Percentiles rank a stretch among this genome's conserved stretches.
phyloP scores from a whole-genome alignment of 2,329 filamentous ascomycete genomes.

The Lachnum nothofagi region DNA sequence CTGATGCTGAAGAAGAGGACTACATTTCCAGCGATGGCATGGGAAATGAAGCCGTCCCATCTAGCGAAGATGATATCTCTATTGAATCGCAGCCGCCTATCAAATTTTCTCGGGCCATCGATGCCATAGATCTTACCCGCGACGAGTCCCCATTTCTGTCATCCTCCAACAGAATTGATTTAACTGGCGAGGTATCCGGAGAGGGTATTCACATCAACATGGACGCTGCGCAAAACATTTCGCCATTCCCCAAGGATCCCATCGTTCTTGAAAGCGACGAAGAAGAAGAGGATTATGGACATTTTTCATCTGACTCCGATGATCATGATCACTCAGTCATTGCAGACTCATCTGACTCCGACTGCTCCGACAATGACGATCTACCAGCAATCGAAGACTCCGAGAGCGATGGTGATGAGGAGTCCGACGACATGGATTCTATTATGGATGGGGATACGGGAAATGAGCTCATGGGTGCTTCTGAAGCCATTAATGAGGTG shows the following conservation, averaged over 20 bases:
- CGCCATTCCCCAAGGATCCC: constrained; percentile 11
- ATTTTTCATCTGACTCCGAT: constrained; percentile 15
- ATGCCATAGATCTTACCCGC: constrained; percentile 30
- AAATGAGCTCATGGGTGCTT: too few species aligned
- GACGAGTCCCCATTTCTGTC: constrained; percentile 23
- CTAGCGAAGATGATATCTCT: constrained; percentile 26
- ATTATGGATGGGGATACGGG: constrained; percentile 6
- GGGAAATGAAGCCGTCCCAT: constrained; percentile 16
- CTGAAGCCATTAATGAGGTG: too few species aligned
- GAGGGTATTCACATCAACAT: constrained; percentile 10
- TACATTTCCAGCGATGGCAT: constrained; percentile 25
- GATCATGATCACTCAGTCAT: constrained; percentile 10
- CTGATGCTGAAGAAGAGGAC: constrained; percentile 29
- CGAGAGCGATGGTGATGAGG: constrained; percentile 11
- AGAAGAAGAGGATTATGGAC: constrained; percentile 10
- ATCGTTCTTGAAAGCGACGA: constrained; percentile 16
- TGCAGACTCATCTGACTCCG: constrained; percentile 2
- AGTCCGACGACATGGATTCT: constrained; percentile 2
- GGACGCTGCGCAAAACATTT: constrained; percentile 5
- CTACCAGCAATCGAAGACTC: constrained; percentile 3
- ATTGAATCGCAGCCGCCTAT: constrained; percentile 18
- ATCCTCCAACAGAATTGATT: constrained; percentile 12
- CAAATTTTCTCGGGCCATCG: constrained; percentile 18
- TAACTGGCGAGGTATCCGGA: constrained; percentile 12
- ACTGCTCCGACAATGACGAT: constrained; percentile 4